Conservation (phyloP, 441 rosid genomes). For the Arabidopsis lyrata region DNA sequence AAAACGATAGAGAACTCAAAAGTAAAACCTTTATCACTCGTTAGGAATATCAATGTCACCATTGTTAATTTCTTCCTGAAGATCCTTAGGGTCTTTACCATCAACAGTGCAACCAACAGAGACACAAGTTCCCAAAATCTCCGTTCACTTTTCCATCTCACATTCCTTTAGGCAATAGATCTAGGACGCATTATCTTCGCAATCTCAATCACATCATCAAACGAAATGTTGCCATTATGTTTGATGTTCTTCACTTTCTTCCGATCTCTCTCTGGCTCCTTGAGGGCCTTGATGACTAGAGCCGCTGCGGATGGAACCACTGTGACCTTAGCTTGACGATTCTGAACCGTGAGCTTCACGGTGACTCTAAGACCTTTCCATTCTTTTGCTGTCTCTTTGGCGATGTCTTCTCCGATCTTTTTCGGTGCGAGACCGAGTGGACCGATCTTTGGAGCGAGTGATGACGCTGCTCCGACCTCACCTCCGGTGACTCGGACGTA, state of each 20-base stretch:
- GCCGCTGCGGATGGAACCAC: conserved; percentile 77
- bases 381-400: conserved; percentile 78
- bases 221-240: conserved; percentile 60
- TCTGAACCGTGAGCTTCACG: conserved; percentile 76
- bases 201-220: conserved; percentile 67
- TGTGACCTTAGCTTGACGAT: conserved; percentile 67
- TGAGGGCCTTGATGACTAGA: conserved; percentile 67
- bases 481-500: conserved; percentile 75
- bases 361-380: conserved; percentile 78
- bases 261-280: conserved; percentile 73
- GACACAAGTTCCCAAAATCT: conserved; percentile 72
- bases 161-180: conserved; percentile 68
- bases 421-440: conserved; percentile 73
- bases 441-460: conserved; percentile 70
- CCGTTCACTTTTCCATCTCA: conserved; percentile 63
- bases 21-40: conserved; percentile 37
- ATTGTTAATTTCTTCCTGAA: conserved; percentile 61
- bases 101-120: conserved; percentile 76
- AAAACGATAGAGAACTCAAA: conserved; percentile 13
- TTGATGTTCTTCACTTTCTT: conserved; percentile 75
- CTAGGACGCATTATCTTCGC: conserved; percentile 59
- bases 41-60: conserved; percentile 57
- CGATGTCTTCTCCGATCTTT: conserved; percentile 75
- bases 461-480: conserved; percentile 71
- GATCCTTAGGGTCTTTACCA: conserved; percentile 66